Percentiles rank a stretch among this genome's conserved stretches.
Conservation (phyloP, 169 alveolate species). For the Plasmodium knowlesi region DNA sequence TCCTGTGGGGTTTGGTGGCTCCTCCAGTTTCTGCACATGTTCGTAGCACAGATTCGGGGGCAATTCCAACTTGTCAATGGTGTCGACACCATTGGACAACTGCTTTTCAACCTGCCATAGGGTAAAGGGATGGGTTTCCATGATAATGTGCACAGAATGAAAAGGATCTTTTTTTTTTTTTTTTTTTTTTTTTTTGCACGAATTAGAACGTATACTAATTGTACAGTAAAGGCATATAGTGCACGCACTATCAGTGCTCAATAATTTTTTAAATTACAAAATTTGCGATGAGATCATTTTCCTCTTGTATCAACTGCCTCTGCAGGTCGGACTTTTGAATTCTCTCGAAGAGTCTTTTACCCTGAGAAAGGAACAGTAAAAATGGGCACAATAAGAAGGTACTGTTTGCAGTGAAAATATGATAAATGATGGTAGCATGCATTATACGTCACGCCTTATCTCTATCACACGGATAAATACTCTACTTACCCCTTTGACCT, state of each 20-base stretch:
- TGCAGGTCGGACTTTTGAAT: slow-evolving; percentile 45
- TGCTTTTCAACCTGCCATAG: slow-evolving; percentile 49
- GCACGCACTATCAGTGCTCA: background rate
- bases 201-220: background rate
- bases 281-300: slow-evolving; percentile 42
- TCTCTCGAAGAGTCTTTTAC: slow-evolving; percentile 41
- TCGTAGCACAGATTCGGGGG: slow-evolving; percentile 53
- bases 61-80: slow-evolving; percentile 35
- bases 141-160: background rate
- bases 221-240: background rate
- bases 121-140: background rate
- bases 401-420: background rate
- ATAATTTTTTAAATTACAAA: slow-evolving; percentile 19
- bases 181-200: background rate
- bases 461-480: background rate
- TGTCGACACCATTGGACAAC: slow-evolving; percentile 42
- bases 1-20: background rate
- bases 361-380: slow-evolving; percentile 8
- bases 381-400: background rate
- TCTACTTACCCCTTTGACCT: slow-evolving; percentile 53
- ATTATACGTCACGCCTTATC: background rate
- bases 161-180: background rate
- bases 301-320: slow-evolving; percentile 50
- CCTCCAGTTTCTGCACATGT: background rate
- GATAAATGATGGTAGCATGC: background rate